phyloP scores from a whole-genome alignment of 352 stramenopile species.

The Globisporangium lucens region DNA sequence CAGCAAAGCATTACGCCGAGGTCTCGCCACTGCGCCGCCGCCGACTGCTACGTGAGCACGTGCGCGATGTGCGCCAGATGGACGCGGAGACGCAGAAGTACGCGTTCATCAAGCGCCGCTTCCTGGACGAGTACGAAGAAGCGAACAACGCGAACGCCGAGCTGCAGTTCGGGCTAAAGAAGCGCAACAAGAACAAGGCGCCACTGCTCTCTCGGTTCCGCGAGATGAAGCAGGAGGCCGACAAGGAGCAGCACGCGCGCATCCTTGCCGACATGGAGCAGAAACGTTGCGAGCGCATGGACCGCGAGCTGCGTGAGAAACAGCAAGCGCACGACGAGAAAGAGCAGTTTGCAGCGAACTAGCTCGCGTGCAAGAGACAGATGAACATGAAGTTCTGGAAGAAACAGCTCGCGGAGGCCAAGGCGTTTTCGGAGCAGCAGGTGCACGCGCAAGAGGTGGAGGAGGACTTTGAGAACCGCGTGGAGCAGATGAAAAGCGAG shows the following conservation, averaged over 20 bases:
- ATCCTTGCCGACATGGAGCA: slow-evolving; percentile 45
- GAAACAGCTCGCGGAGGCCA: slow-evolving; percentile 52
- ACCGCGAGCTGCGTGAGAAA: slow-evolving; percentile 40
- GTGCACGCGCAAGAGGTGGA: slow-evolving; percentile 23
- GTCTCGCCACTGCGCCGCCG: slow-evolving; percentile 49
- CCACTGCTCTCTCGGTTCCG: slow-evolving; percentile 47
- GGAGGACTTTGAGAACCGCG: slow-evolving; percentile 24
- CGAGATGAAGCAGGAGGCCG: slow-evolving; percentile 51
- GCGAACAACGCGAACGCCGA: slow-evolving; percentile 31
- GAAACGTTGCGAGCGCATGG: slow-evolving; percentile 30
- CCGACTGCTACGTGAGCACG: slow-evolving; percentile 58
- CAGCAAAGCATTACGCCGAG: slow-evolving; percentile 52
- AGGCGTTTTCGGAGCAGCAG: slow-evolving; percentile 46
- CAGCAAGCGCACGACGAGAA: slow-evolving; percentile 20
- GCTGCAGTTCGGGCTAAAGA: slow-evolving; percentile 52
- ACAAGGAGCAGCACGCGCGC: slow-evolving; percentile 30
- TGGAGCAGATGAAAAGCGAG: slow-evolving; percentile 35
- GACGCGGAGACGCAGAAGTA: slow-evolving; percentile 63
- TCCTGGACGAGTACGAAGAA: slow-evolving; percentile 39
- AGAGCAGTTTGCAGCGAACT: slow-evolving; percentile 21
- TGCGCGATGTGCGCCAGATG: slow-evolving; percentile 56
- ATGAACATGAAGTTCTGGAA: slow-evolving; percentile 71
- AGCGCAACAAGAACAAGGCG: slow-evolving; percentile 53
- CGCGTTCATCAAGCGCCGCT: slow-evolving; percentile 32
- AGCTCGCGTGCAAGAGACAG: slow-evolving; percentile 35